Conservation (phyloP, 306 rosid genomes). For the Pueraria montana region DNA sequence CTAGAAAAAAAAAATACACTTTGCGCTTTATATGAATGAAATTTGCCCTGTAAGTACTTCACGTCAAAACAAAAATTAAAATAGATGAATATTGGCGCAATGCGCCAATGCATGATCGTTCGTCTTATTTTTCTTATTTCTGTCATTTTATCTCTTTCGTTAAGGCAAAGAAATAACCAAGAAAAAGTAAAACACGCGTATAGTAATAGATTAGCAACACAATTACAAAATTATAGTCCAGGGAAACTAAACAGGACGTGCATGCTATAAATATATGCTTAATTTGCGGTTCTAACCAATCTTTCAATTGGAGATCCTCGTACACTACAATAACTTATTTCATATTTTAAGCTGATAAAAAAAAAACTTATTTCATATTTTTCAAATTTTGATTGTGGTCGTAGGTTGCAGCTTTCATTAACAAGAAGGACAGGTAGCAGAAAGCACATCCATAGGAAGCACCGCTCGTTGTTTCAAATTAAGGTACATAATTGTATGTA, state of each 20-base stretch:
- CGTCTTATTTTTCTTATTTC: not conserved
- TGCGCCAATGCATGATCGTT: too few species aligned
- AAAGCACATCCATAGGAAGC: not conserved
- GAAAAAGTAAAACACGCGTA: not conserved
- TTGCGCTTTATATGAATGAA: too few species aligned
- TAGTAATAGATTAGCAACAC: not conserved
- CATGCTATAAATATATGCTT: too few species aligned
- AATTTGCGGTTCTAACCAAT: not conserved
- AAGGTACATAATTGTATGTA: not conserved
- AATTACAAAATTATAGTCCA: too few species aligned
- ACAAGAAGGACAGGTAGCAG: too few species aligned
- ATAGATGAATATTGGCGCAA: too few species aligned
- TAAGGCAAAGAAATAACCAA: not conserved
- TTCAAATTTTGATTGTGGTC: not conserved
- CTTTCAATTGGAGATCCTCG: not conserved
- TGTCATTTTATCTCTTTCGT: not conserved
- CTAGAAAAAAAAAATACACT: too few species aligned
- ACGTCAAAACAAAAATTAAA: too few species aligned
- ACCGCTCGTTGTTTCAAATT: not conserved
- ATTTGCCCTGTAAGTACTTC: too few species aligned
- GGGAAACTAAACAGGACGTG: not conserved
- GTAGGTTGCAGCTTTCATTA: too few species aligned
- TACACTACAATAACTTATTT: not conserved
- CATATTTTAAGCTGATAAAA: too few species aligned
- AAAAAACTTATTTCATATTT: too few species aligned